Evolutionary conservation across 139 green algal genomes (phyloP), one percentile per base, ranked within the genome.

Genomic region (Micromonas pusilla): DNA sequence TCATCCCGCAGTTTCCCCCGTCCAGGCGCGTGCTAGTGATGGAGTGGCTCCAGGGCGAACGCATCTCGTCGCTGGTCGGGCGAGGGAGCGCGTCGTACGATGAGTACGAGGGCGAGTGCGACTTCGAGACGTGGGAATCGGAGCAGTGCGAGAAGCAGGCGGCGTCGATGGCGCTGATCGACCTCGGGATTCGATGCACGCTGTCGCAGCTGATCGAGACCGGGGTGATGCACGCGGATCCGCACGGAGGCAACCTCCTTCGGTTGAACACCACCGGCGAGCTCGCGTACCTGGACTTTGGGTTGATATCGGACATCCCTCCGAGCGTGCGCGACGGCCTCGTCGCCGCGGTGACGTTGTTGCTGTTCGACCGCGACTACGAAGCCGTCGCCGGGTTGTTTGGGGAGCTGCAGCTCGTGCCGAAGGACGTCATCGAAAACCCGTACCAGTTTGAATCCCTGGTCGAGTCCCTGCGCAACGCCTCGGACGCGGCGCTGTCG

Each of bases 201-300:
- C 70, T 90, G 62, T 73, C 38, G 26, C 86, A 90, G 79, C 83
- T 90, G 45, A 73, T 90, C 31, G 53, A 78, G 26, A 87, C 82
- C 25, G 80, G 84, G 3, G 63, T 86, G 25, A 83, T 90, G 79
- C 86, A 90, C 81, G 85, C 80, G 28, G 86, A 90, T 66, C 86
- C 86, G 2, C 86, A 90, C 77, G 83, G 83, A 9, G 86, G 86
- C 20, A 90, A 90, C 45, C 74, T 90, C 26, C 76, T 90, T 37
- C 52, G 78, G 34, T 72, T 76, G 2, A 26, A 31, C 2, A 20
- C 68, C 20, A 36, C 21, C 0, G 32, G 68, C 68, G 57, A 63
- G 5, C 62, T 78, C 32, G 72, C 72, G 20, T 78, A 78, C 30
- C 53, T 78, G 16, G 72, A 78, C 62, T 78, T 78, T 30, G 72